Evolutionary conservation across 345 rosid species (phyloP).

Genomic region (Arabidopsis suecica): DNA sequence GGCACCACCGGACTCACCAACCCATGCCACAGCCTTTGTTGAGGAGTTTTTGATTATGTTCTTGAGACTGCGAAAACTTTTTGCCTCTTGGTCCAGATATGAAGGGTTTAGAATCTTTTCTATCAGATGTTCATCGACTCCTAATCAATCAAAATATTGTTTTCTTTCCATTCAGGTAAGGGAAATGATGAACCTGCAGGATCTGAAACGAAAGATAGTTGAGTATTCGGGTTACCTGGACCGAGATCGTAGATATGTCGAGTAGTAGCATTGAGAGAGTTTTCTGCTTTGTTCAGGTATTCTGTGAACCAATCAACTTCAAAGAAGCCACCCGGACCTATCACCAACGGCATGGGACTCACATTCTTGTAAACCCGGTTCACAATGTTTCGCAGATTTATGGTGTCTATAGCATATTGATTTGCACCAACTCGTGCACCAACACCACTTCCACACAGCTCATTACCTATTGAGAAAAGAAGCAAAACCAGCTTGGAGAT

Average conservation of each 20-base stretch:
- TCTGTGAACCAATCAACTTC: slow-evolving; percentile 72
- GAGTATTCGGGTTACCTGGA: slow-evolving; percentile 60
- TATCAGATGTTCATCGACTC: slow-evolving; percentile 62
- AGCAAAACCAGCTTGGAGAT: neutral
- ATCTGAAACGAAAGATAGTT: slow-evolving; percentile 5
- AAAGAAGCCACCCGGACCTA: slow-evolving; percentile 93
- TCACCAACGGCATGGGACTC: slow-evolving; percentile 63
- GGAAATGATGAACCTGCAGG: neutral
- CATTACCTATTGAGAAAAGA: slow-evolving; percentile 67
- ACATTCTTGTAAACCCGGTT: slow-evolving; percentile 52
- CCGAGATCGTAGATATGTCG: slow-evolving; percentile 97
- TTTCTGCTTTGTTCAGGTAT: slow-evolving; percentile 57
- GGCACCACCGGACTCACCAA: slow-evolving; percentile 97
- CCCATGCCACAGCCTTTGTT: slow-evolving; percentile 77
- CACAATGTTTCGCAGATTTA: slow-evolving; percentile 57
- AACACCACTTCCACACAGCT: slow-evolving; percentile 77
- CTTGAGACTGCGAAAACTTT: slow-evolving; percentile 59
- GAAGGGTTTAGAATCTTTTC: slow-evolving; percentile 84
- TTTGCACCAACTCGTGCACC: slow-evolving; percentile 74
- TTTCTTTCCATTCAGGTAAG: slow-evolving; percentile 16
- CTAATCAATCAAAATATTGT: slow-evolving; percentile 47
- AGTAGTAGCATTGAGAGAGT: slow-evolving; percentile 63
- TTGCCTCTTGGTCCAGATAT: slow-evolving; percentile 62
- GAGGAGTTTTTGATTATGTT: slow-evolving; percentile 56
- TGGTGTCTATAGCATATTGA: slow-evolving; percentile 78